Percentiles rank a stretch among this genome's conserved stretches.
These are phyloP conservation scores for Suhomyces wounanorum DNA, from an alignment of 1,139 yeast genomes.

Conservation along the genomic window DNA sequence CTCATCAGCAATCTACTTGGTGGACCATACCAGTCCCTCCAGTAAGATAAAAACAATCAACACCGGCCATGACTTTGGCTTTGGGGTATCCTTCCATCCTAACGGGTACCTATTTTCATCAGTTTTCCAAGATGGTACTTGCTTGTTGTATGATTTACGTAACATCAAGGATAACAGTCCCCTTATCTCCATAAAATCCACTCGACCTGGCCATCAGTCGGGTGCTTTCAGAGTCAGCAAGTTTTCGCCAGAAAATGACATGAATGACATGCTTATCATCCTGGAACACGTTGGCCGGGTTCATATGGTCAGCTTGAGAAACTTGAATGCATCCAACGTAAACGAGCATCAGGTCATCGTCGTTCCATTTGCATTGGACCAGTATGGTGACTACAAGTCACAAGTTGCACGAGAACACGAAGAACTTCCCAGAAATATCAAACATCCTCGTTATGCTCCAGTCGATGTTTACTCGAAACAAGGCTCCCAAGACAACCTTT, in stretches of 20 bases:
- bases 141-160: constrained; percentile 75
- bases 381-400: constrained; percentile 34
- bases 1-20: constrained; percentile 37
- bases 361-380: constrained; percentile 48
- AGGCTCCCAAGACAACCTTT: not conserved
- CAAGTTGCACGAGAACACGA: not conserved
- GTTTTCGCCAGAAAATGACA: constrained; percentile 59
- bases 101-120: constrained; percentile 75
- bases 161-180: constrained; percentile 47
- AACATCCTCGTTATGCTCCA: constrained; percentile 1
- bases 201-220: constrained; percentile 57
- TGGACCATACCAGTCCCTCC: constrained; percentile 33
- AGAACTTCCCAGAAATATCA: constrained; percentile 5
- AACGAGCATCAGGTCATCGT: constrained; percentile 73
- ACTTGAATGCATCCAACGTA: constrained; percentile 37
- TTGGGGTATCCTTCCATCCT: constrained; percentile 76
- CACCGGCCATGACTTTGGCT: constrained; percentile 75
- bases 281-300: constrained; percentile 87
- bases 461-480: constrained; percentile 17
- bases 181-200: constrained; percentile 56
- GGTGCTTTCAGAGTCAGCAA: constrained; percentile 70
- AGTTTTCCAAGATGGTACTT: constrained; percentile 83
- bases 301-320: constrained; percentile 77
- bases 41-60: constrained; percentile 34
- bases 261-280: constrained; percentile 73